Evolutionary conservation across 768 basidiomycete species (phyloP).

Genomic region (Podaxis mareebaensis): DNA sequence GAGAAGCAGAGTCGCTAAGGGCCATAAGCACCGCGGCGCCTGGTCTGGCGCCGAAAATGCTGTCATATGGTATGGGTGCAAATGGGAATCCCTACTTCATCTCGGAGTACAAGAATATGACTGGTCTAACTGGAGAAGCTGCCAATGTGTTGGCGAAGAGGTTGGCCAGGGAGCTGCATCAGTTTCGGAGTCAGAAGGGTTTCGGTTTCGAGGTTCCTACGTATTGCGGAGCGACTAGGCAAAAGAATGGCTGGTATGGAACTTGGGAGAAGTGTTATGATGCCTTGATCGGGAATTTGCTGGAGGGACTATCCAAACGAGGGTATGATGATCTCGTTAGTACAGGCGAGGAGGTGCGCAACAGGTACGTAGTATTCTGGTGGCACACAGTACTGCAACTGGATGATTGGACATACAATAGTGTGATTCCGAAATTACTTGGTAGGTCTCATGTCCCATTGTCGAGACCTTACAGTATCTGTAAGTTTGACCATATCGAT

Average conservation of each 20-base stretch:
- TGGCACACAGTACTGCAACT: not conserved
- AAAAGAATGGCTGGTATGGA: constrained; percentile 72
- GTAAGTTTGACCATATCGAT: not conserved
- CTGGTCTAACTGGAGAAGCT: constrained; percentile 42
- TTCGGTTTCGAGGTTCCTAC: constrained; percentile 78
- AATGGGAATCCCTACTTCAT: constrained; percentile 62
- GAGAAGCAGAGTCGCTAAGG: constrained; percentile 69
- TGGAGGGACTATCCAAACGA: constrained; percentile 50
- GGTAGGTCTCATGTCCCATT: constrained; percentile 26
- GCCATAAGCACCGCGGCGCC: constrained; percentile 67
- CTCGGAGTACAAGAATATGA: constrained; percentile 70
- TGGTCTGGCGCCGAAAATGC: constrained; percentile 58
- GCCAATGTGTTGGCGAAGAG: constrained; percentile 57
- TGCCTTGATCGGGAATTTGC: constrained; percentile 59
- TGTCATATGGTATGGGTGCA: constrained; percentile 46
- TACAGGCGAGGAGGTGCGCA: constrained; percentile 22
- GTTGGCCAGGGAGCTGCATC: constrained; percentile 68
- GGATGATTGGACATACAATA: constrained; percentile 25
- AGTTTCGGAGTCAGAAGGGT: constrained; percentile 48
- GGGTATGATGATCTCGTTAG: constrained; percentile 26
- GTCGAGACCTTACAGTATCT: not conserved
- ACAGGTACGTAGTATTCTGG: constrained; percentile 34
- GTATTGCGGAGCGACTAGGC: constrained; percentile 71
- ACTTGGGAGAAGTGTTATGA: constrained; percentile 73
- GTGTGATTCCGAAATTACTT: constrained; percentile 74